phyloP scores from a whole-genome alignment of 495 filamentous ascomycete genomes.

The Podospora didyma region DNA sequence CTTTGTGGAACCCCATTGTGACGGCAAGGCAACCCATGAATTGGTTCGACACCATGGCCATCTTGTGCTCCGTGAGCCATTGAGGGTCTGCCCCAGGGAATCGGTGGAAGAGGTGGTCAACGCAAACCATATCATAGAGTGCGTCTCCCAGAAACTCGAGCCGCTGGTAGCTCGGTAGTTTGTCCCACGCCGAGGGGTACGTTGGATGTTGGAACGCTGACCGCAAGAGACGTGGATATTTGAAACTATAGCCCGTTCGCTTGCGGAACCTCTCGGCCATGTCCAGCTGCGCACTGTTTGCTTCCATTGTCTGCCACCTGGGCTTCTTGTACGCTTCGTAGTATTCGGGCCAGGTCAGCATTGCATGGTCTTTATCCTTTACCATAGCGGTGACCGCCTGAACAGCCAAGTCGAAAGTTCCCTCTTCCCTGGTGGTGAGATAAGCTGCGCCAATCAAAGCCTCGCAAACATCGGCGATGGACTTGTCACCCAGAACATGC shows the following conservation, averaged over 20 bases:
- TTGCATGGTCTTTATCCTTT: constrained; percentile 59
- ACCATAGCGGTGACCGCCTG: constrained; percentile 78
- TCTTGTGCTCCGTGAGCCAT: constrained; percentile 99
- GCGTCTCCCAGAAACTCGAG: constrained; percentile 93
- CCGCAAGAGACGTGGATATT: constrained; percentile 67
- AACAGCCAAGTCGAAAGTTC: constrained; percentile 74
- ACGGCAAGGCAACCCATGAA: constrained; percentile 83
- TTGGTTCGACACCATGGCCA: constrained; percentile 98
- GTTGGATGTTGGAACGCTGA: constrained; percentile 91
- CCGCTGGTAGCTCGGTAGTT: constrained; percentile 83
- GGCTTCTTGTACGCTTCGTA: constrained; percentile 66
- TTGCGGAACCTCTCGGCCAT: constrained; percentile 61
- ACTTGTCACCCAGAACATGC: constrained; percentile 80
- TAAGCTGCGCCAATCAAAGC: constrained; percentile 89
- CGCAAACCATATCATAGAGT: constrained; percentile 80
- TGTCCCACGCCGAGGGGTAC: constrained; percentile 62
- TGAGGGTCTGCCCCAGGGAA: constrained; percentile 83
- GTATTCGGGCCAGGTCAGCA: constrained; percentile 69
- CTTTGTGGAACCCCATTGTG: constrained; percentile 67
- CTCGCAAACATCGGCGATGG: constrained; percentile 95
- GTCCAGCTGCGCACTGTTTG: constrained; percentile 61
- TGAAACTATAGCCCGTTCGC: constrained; percentile 76
- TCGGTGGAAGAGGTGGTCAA: constrained; percentile 72
- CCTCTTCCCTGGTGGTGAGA: constrained; percentile 47
- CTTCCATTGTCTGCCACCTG: constrained; percentile 57